Conservation (phyloP, 768 basidiomycete species). For the Russula olivacea region DNA sequence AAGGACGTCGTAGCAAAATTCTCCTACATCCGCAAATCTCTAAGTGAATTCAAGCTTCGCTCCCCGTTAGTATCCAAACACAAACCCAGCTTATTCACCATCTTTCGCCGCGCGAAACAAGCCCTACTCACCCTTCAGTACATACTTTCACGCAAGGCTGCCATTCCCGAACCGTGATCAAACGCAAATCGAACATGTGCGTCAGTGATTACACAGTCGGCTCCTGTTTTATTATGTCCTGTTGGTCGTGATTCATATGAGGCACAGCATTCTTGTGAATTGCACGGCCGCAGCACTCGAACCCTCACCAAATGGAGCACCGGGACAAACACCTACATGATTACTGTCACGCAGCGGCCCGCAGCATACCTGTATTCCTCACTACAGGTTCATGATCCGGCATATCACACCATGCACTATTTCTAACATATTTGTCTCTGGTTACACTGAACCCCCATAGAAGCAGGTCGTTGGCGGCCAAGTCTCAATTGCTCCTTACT, state of each 20-base stretch:
- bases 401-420: background rate
- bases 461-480: background rate
- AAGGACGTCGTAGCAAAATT: constrained; percentile 35
- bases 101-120: constrained; percentile 1
- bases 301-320: background rate
- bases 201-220: background rate
- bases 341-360: background rate
- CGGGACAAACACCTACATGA: background rate
- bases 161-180: constrained; percentile 1
- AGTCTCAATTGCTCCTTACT: background rate
- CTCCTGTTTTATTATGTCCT: background rate
- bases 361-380: background rate
- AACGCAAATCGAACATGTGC: background rate
- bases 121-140: constrained; percentile 4
- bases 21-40: constrained; percentile 26
- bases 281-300: background rate
- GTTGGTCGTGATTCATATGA: background rate
- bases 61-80: constrained; percentile 3
- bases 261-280: background rate
- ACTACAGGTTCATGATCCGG: background rate
- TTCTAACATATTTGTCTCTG: background rate
- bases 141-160: background rate
- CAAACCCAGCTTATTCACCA: constrained; percentile 4
- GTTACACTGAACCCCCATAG: too few species aligned
- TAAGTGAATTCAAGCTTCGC: constrained; percentile 33